Percentiles rank a stretch among this genome's conserved stretches.
Conservation (phyloP, 2,329 filamentous ascomycete genomes). For the Xylaria sp. region DNA sequence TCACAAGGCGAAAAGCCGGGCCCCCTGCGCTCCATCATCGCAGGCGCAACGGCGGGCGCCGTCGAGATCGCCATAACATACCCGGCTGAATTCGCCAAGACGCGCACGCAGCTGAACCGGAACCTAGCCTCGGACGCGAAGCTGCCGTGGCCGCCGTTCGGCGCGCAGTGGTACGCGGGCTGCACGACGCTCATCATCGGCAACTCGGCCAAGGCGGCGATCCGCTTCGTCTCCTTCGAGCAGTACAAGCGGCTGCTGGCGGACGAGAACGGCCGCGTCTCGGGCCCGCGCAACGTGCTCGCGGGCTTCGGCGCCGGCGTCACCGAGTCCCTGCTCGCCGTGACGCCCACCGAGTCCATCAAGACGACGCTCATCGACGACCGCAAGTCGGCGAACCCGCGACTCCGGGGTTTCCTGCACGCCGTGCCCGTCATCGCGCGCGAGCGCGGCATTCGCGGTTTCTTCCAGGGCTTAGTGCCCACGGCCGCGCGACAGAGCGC, state of each 20-base stretch:
- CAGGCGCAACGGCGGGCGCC: constrained; percentile 91
- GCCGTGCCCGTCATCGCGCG: constrained; percentile 87
- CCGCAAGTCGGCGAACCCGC: constrained; percentile 84
- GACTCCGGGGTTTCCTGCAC: constrained; percentile 91
- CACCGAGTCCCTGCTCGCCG: constrained; percentile 91
- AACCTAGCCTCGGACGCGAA: constrained; percentile 84
- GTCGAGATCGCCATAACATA: constrained; percentile 92
- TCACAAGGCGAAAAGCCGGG: constrained; percentile 69
- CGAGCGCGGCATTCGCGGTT: constrained; percentile 88
- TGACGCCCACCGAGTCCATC: constrained; percentile 97
- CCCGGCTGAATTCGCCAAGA: constrained; percentile 92
- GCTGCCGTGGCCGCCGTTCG: constrained; percentile 94
- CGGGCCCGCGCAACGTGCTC: constrained; percentile 88
- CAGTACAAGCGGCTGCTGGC: constrained; percentile 87
- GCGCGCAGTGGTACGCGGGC: constrained; percentile 94
- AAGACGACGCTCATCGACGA: constrained; percentile 99
- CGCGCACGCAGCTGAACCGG: constrained; percentile 90
- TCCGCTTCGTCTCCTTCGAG: constrained; percentile 96
- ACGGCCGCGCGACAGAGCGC: constrained; percentile 95
- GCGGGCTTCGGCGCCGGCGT: constrained; percentile 95
- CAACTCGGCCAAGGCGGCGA: constrained; percentile 95
- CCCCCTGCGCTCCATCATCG: constrained; percentile 87
- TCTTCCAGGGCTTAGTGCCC: constrained; percentile 96
- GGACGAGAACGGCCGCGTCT: constrained; percentile 87
- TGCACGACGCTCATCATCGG: constrained; percentile 97